Conservation (phyloP, 2,329 filamentous ascomycete genomes). For the Teratosphaeria gauchensis region DNA sequence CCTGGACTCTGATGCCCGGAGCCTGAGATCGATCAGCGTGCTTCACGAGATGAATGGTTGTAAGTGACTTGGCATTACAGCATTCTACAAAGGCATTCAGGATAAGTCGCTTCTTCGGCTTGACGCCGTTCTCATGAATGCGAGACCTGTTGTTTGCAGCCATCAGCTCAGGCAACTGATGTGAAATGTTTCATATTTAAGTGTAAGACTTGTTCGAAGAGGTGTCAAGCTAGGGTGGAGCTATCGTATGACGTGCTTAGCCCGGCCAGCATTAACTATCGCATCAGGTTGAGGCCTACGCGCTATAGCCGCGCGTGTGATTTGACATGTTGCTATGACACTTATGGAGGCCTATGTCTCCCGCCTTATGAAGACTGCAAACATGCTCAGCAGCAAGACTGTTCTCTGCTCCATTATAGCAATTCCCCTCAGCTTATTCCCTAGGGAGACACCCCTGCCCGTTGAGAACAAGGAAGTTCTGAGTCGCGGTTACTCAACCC, state of each 20-base stretch:
- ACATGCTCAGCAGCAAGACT: no score
- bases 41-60: not conserved
- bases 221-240: not conserved
- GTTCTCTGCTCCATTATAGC: no score
- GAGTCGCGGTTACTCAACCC: no score
- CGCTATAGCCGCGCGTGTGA: no score
- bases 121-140: not conserved
- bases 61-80: slow-evolving; percentile 25
- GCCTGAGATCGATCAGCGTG: not conserved
- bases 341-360: no score
- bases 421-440: no score
- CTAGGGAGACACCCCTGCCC: no score
- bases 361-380: no score
- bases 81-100: slow-evolving; percentile 1
- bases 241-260: not conserved
- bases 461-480: no score
- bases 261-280: no score
- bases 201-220: not conserved
- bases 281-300: no score
- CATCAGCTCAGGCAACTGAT: not conserved
- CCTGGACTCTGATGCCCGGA: slow-evolving; percentile 45
- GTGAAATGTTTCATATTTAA: not conserved
- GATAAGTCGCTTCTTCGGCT: not conserved
- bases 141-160: not conserved
- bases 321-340: no score